Conservation (phyloP, 345 rosid species). For the Aquilaria sinensis region DNA sequence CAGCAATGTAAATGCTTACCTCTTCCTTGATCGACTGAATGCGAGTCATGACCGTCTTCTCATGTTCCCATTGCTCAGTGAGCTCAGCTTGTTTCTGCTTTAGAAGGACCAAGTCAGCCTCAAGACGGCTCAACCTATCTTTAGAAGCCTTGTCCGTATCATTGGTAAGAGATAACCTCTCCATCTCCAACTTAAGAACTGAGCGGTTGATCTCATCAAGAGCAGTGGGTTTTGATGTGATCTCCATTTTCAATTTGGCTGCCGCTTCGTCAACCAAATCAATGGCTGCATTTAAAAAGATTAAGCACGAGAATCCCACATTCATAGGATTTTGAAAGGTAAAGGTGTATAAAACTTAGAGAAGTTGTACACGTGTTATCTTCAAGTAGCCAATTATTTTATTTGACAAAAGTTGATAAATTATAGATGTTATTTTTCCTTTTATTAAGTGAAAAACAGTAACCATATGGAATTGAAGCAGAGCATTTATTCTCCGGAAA, state of each 20-base stretch:
- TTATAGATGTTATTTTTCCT: too few relatives aligned
- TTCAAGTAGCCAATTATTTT: neutral
- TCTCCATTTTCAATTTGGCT: constrained; percentile 98
- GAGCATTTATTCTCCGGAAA: too few relatives aligned
- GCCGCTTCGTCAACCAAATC: constrained; percentile 99
- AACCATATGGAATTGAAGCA: too few relatives aligned
- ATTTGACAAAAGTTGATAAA: too few relatives aligned
- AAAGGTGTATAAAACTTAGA: too few relatives aligned
- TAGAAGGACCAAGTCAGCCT: constrained; percentile 60
- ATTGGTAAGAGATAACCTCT: constrained; percentile 86
- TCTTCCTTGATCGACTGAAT: constrained; percentile 96
- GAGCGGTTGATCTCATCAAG: constrained; percentile 96
- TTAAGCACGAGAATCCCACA: neutral
- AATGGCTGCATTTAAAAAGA: constrained; percentile 57
- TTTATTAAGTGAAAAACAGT: too few relatives aligned
- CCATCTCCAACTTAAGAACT: constrained; percentile 95
- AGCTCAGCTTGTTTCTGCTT: constrained; percentile 81
- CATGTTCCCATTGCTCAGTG: constrained; percentile 99
- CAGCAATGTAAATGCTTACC: constrained; percentile 24
- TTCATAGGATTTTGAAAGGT: too few relatives aligned
- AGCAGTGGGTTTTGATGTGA: constrained; percentile 96
- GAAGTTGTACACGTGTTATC: neutral
- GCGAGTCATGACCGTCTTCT: constrained; percentile 91
- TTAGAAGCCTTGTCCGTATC: constrained; percentile 92
- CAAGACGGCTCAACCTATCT: constrained; percentile 85